These are phyloP conservation scores for Aspergillus cristatus DNA, from an alignment of 495 filamentous ascomycete species.

Conservation along the genomic window DNA sequence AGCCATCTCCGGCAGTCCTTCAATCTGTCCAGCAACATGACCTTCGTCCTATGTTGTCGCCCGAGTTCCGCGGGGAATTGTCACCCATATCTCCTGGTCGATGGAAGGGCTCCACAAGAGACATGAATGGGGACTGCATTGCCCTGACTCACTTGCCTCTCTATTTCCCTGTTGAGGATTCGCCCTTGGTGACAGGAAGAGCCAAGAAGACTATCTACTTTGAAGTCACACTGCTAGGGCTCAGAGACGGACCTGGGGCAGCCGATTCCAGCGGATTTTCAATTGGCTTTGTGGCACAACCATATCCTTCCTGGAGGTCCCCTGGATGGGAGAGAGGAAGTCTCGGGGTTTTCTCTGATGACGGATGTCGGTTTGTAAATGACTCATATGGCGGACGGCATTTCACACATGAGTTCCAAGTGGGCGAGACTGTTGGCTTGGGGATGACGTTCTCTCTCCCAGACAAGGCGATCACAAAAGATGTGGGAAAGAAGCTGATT, in stretches of 20 bases:
- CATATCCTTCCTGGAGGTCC: constrained; percentile 79
- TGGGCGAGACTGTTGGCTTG: constrained; percentile 50
- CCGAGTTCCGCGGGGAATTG: constrained; percentile 40
- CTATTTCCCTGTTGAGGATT: constrained; percentile 61
- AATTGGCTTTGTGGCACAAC: constrained; percentile 68
- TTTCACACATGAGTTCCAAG: constrained; percentile 50
- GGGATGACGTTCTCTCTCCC: constrained; percentile 59
- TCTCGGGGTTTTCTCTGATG: constrained; percentile 83
- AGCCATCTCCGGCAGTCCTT: constrained; percentile 31
- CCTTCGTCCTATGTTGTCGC: constrained; percentile 34
- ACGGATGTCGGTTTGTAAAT: constrained; percentile 81
- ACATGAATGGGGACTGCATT: constrained; percentile 29
- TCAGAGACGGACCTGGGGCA: constrained; percentile 25
- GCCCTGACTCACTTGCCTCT: constrained; percentile 63
- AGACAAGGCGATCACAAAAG: constrained; percentile 6
- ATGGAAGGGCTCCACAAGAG: constrained; percentile 38
- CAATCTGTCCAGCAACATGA: constrained; percentile 31
- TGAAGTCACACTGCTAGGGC: constrained; percentile 53
- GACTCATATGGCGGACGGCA: constrained; percentile 73
- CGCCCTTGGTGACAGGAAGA: constrained; percentile 48
- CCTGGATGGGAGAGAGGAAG: constrained; percentile 87
- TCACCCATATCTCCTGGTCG: constrained; percentile 18
- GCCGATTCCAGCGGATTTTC: constrained; percentile 55
- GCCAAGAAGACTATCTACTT: constrained; percentile 61
- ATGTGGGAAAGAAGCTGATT: constrained; percentile 15